Evolutionary conservation across 2,329 filamentous ascomycete genomes (phyloP).

Genomic region (Stagonosporopsis vannaccii): DNA sequence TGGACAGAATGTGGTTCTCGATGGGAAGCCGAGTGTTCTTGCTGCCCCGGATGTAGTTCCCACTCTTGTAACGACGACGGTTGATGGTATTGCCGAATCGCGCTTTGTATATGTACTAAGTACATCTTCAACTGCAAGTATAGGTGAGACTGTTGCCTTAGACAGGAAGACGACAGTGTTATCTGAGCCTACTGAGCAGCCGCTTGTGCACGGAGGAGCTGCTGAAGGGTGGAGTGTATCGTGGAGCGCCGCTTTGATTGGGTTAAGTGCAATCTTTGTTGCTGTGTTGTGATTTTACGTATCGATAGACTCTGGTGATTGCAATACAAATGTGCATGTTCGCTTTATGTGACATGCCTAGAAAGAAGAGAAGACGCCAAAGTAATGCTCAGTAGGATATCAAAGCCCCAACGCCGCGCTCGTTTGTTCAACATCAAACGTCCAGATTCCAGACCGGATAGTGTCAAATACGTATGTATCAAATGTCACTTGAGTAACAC

Average conservation of each 20-base stretch:
- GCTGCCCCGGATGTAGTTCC: background rate
- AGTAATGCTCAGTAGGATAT: constrained; percentile 8
- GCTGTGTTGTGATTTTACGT: background rate
- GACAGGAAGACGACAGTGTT: constrained; percentile 19
- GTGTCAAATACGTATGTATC: background rate
- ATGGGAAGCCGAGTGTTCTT: background rate
- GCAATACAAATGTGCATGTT: background rate
- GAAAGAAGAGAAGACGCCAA: background rate
- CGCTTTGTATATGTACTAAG: background rate
- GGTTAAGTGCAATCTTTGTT: background rate
- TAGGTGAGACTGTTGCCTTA: constrained; percentile 23
- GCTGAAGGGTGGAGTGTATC: background rate
- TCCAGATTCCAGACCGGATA: background rate
- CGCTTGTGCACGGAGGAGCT: background rate
- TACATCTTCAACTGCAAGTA: constrained; percentile 9
- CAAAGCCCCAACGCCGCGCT: constrained; percentile 16
- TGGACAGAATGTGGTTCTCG: background rate
- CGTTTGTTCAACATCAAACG: background rate
- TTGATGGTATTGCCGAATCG: background rate
- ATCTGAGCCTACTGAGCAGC: constrained; percentile 2
- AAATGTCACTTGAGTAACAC: constrained; percentile 43
- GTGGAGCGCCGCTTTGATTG: background rate
- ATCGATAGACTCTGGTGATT: background rate
- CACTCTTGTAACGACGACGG: background rate
- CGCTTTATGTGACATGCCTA: background rate